Evolutionary conservation across 257 asterid species (phyloP).

Genomic region (Solanum pinnatisectum): DNA sequence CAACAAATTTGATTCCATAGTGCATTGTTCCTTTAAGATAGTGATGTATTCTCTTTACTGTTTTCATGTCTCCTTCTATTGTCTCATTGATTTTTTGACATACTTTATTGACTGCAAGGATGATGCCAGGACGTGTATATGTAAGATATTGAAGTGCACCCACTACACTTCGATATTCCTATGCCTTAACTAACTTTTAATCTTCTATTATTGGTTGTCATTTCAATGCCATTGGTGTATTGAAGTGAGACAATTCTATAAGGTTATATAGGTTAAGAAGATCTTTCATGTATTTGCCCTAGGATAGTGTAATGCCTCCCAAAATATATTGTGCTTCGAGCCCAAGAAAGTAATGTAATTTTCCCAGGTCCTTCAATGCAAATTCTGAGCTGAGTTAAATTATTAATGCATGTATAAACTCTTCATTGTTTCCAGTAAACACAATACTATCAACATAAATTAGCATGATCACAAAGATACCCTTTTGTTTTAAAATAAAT

Average conservation of each 20-base stretch:
- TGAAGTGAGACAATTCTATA: neutral
- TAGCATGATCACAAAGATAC: neutral
- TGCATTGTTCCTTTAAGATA: neutral
- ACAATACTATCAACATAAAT: neutral
- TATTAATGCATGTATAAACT: neutral
- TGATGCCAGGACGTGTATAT: neutral
- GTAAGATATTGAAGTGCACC: too few species aligned
- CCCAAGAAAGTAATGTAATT: neutral
- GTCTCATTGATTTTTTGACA: neutral
- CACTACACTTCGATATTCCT: too few species aligned
- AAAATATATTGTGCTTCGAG: too few species aligned
- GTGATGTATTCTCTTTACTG: neutral
- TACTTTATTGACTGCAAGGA: neutral
- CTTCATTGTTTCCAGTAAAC: neutral
- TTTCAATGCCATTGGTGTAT: neutral
- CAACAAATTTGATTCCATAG: too few species aligned
- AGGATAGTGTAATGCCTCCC: too few species aligned
- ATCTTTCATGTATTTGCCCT: neutral
- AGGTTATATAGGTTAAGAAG: neutral
- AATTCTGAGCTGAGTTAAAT: neutral
- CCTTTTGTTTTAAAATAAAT: neutral
- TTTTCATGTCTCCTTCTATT: neutral
- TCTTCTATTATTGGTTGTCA: too few species aligned
- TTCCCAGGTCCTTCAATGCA: neutral
- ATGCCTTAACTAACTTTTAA: too few species aligned